Percentiles rank a stretch among this genome's conserved stretches.
Evolutionary conservation across 192 early-diverging fungal genomes (phyloP).

Genomic region (Haplosporangium gracile): DNA sequence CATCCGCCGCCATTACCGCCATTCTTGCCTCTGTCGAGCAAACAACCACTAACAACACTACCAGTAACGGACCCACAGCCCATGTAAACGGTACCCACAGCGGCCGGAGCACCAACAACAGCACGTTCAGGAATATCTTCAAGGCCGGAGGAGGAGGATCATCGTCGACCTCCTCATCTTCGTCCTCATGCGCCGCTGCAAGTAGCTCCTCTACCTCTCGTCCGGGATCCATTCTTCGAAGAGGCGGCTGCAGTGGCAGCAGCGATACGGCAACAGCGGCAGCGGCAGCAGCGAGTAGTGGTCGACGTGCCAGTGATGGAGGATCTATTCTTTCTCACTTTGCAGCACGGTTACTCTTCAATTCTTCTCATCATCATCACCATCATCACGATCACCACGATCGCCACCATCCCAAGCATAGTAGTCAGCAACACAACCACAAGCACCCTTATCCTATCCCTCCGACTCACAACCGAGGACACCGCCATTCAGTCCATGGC

Average conservation of each 20-base stretch:
- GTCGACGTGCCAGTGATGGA: conserved; percentile 43
- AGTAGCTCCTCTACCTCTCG: neutral
- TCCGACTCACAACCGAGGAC: neutral
- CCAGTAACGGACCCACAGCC: neutral
- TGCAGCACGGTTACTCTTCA: conserved; percentile 13
- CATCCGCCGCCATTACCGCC: conserved; percentile 38
- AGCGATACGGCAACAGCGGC: neutral
- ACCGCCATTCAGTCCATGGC: conserved; percentile 37
- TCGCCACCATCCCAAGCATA: neutral
- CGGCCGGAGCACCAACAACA: conserved; percentile 12
- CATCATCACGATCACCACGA: conserved; percentile 6
- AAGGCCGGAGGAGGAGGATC: neutral
- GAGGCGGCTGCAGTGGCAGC: neutral
- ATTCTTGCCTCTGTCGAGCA: conserved; percentile 21
- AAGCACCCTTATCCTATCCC: neutral
- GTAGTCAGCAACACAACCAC: neutral
- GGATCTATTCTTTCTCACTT: conserved; percentile 50
- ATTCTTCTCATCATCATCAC: neutral
- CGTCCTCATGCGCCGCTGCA: neutral
- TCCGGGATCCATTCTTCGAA: neutral
- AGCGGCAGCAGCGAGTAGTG: neutral
- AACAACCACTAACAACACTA: neutral
- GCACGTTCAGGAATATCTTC: neutral
- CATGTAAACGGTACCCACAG: neutral
- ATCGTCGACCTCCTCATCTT: conserved; percentile 21